Conservation (phyloP, 805 yeast genomes). For the Suhomyces sp. region DNA sequence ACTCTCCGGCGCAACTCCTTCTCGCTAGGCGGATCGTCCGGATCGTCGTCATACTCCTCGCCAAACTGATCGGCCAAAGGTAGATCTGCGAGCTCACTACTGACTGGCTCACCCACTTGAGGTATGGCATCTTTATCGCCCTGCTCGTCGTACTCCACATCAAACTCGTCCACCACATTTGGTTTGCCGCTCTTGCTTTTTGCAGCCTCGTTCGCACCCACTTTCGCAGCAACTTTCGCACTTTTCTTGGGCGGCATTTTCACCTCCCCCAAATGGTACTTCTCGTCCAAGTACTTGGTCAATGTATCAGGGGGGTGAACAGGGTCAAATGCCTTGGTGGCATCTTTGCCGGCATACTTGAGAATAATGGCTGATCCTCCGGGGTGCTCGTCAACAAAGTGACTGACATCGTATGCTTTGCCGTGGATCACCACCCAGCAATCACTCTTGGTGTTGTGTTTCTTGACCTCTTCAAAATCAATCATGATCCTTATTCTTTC, state of each 20-base stretch:
- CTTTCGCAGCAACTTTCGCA: background rate
- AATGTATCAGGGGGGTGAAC: slow-evolving; percentile 89
- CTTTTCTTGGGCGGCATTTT: slow-evolving; percentile 11
- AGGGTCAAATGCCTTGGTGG: slow-evolving; percentile 81
- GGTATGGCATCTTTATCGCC: slow-evolving; percentile 29
- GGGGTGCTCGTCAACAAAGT: slow-evolving; percentile 56
- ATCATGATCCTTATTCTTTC: background rate
- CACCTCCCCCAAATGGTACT: slow-evolving; percentile 37
- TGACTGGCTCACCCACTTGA: background rate
- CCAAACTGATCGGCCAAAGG: slow-evolving; percentile 13
- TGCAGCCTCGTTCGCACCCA: background rate
- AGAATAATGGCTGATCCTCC: slow-evolving; percentile 57
- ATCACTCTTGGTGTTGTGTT: slow-evolving; percentile 56
- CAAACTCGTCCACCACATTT: slow-evolving; percentile 31
- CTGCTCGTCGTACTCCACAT: slow-evolving; percentile 43
- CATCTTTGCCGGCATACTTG: slow-evolving; percentile 52
- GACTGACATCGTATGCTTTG: slow-evolving; percentile 74
- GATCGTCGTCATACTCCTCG: slow-evolving; percentile 34
- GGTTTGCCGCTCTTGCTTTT: background rate
- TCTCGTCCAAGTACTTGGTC: slow-evolving; percentile 55
- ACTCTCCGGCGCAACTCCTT: slow-evolving; percentile 25
- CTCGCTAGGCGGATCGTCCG: slow-evolving; percentile 31
- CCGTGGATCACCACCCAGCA: slow-evolving; percentile 86
- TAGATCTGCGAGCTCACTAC: background rate
- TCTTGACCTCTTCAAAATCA: slow-evolving; percentile 25